phyloP scores from a whole-genome alignment of 129 eudicot genomes.

The Lactuca saligna region DNA sequence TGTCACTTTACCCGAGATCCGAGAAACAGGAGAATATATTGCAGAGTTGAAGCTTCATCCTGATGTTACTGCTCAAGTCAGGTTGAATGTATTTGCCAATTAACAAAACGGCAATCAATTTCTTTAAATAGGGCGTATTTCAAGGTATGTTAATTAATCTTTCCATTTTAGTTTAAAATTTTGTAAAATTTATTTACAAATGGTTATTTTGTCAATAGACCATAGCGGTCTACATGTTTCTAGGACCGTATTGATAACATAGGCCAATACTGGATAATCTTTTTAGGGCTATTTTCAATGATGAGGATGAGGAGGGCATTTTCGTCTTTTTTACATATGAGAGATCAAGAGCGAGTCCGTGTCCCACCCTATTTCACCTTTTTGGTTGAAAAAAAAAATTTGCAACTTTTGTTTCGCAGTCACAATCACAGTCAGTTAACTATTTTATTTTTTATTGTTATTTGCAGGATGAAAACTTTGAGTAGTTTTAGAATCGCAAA shows the following conservation, averaged over 20 bases:
- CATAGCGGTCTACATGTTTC: background rate
- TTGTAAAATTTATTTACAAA: too few relatives aligned
- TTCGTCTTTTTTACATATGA: background rate
- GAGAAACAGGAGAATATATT: slow-evolving; percentile 91
- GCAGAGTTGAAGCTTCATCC: slow-evolving; percentile 97
- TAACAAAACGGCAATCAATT: slow-evolving; percentile 26
- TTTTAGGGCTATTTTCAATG: too few relatives aligned
- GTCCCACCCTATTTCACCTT: background rate
- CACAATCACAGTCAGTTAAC: background rate
- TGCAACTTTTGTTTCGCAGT: too few relatives aligned
- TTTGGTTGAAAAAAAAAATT: too few relatives aligned
- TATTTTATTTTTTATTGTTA: background rate
- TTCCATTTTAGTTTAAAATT: background rate
- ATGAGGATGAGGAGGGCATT: background rate
- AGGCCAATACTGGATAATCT: background rate
- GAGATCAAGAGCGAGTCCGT: background rate
- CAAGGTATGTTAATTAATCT: slow-evolving; percentile 33
- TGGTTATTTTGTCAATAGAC: too few relatives aligned
- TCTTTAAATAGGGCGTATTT: slow-evolving; percentile 17
- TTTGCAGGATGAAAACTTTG: slow-evolving; percentile 29
- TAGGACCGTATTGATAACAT: background rate
- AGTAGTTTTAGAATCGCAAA: slow-evolving; percentile 19
- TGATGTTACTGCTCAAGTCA: slow-evolving; percentile 80
- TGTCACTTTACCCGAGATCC: slow-evolving; percentile 82
- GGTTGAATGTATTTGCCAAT: slow-evolving; percentile 77